Evolutionary conservation across 2,329 filamentous ascomycete species (phyloP).

Genomic region (Trichophyton rubrum): DNA sequence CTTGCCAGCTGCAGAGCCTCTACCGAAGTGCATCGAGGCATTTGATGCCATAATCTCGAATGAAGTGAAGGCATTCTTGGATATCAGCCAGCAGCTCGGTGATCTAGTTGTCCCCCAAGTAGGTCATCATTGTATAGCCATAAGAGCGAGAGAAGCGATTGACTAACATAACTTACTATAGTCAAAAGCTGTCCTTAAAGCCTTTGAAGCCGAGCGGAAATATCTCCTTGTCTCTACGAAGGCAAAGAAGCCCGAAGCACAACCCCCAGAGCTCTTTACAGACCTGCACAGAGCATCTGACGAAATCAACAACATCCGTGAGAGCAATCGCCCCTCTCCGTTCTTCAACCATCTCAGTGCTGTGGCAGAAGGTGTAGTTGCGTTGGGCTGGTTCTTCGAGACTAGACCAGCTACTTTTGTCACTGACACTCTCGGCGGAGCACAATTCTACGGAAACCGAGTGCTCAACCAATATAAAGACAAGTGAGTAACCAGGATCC

Average conservation of each 20-base stretch:
- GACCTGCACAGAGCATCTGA: slow-evolving; percentile 75
- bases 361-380: slow-evolving; percentile 79
- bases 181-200: slow-evolving; percentile 45
- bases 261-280: slow-evolving; percentile 62
- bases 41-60: slow-evolving; percentile 68
- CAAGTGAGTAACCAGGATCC: slow-evolving; percentile 39
- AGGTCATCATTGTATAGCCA: slow-evolving; percentile 16
- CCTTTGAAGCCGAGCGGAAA: slow-evolving; percentile 74
- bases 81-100: slow-evolving; percentile 65
- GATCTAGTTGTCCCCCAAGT: slow-evolving; percentile 71
- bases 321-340: slow-evolving; percentile 62
- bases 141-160: not conserved
- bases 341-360: slow-evolving; percentile 73
- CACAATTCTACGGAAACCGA: slow-evolving; percentile 89
- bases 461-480: slow-evolving; percentile 86
- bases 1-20: slow-evolving; percentile 42
- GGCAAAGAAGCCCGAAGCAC: slow-evolving; percentile 78
- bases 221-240: slow-evolving; percentile 82
- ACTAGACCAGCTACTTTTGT: slow-evolving; percentile 75
- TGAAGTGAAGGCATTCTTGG: slow-evolving; percentile 65
- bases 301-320: slow-evolving; percentile 66
- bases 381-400: slow-evolving; percentile 83
- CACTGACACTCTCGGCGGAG: slow-evolving; percentile 66
- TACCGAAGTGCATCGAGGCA: slow-evolving; percentile 71
- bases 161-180: slow-evolving; percentile 16